Base-by-base conservation (phyloP, 768 basidiomycete species). In the Lanmaoa rubissima region DNA sequence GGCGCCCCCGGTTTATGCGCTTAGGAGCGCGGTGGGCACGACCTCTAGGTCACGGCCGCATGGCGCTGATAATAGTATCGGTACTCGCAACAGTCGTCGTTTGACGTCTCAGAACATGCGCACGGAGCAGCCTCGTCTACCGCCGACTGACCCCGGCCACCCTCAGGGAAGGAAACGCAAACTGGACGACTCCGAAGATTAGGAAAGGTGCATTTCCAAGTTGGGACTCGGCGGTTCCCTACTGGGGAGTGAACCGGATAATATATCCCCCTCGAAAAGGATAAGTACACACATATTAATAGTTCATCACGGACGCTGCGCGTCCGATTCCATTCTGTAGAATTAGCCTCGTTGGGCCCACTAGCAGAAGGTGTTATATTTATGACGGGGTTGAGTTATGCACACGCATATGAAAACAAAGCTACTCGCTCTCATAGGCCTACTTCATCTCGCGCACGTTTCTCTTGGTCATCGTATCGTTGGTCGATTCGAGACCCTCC, bases 91-190 rank as follows among this genome's bases (percentile, higher is more conserved):
- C 6, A 17, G 46, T 1, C 11, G 14, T 2, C 16, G 34, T 1
- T 42, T 14, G 5, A 19, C 36, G 5, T 39, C 44, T 31, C 48
- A 7, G 17, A 31, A 24, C 43, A 40, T 16, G 16, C 34, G 13
- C 17, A 35, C 24, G 31, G 31, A 17, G n/a, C n/a, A 32, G 13
- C 16, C 4, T 13, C 35, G 21, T 31, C 14, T 2, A n/a, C 21
- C 26, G 1, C 8, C 9, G 28, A 34, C 17, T 14, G 56, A 58
- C 45, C 51, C 49, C 46, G n/a, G 41, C 1, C 57, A 57, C 57
- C 52, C 21, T 13, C 40, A 14, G 14, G n/a, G n/a, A 35, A 72
- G 54, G 53, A 69, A 65, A 51, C 68, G 69, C 28, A 71, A 58
- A 45, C 12, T 71, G 51, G 54, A 48, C 5, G 60, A 54, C 3